Base-by-base conservation (phyloP, 208 protist species). In the Wallacemonas sp. region DNA sequence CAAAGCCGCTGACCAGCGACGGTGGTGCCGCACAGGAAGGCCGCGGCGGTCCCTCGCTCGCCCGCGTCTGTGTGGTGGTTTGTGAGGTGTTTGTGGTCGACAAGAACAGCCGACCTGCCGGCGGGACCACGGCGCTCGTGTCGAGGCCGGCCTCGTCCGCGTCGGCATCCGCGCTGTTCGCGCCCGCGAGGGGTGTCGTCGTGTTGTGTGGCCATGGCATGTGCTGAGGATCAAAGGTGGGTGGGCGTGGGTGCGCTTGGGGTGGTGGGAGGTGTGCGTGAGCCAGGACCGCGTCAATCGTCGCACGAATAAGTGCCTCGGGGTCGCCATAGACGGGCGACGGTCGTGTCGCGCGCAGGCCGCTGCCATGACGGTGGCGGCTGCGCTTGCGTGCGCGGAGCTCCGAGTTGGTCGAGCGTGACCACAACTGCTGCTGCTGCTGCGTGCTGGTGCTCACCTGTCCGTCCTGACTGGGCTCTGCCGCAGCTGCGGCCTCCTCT, bases 51-150 rank as follows among this genome's bases (percentile, higher is more conserved):
- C n/a, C n/a, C n/a, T n/a, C n/a, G n/a, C n/a, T n/a, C n/a, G n/a
- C n/a, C n/a, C n/a, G n/a, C n/a, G n/a, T n/a, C n/a, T n/a, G n/a
- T n/a, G n/a, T n/a, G n/a, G n/a, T n/a, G n/a, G n/a, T n/a, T n/a
- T n/a, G n/a, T n/a, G 48, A 55, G 4, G 48, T 55, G 48, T 55
- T 55, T 16, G 48, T 32, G 41, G 57, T 22, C 2, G 57, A 63
- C 10, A 63, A 3, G n/a, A 55, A 55, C 22, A 55, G 48, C 8
- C 48, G 48, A 23, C 48, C 48, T 33, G 48, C 48, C 4, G n/a
- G 48, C 23, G 48, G 48, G 3, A 7, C 4, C 23, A 20, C 8
- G 45, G 45, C 45, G 4, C 20, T 5, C 46, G 12, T 26, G 46
- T 41, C 1, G 32, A 18, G 18, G 46, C 3, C 0, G 36, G 36